phyloP scores from a whole-genome alignment of 2,329 filamentous ascomycete species.

The Ceratocystis diversiconidia region DNA sequence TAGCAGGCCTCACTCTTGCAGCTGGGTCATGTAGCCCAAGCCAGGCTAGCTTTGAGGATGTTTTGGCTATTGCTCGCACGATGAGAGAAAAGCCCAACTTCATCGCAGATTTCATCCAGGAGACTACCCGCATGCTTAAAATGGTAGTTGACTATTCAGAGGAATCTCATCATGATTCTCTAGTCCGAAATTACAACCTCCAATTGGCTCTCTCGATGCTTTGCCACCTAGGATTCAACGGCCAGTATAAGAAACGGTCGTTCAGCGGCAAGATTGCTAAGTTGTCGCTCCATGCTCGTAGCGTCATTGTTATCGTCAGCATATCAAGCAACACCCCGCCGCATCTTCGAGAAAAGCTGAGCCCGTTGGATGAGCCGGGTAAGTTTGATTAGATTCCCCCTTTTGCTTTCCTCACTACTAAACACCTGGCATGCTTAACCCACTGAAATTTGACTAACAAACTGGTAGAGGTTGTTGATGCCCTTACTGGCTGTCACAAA shows the following conservation, averaged over 20 bases:
- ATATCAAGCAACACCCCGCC: slow-evolving; percentile 45
- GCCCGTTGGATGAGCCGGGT: slow-evolving; percentile 46
- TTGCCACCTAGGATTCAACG: slow-evolving; percentile 60
- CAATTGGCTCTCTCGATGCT: slow-evolving; percentile 67
- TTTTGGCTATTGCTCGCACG: slow-evolving; percentile 53
- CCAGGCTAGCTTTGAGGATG: slow-evolving; percentile 49
- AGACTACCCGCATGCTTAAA: slow-evolving; percentile 55
- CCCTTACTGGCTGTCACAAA: slow-evolving; percentile 57
- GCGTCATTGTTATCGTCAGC: slow-evolving; percentile 51
- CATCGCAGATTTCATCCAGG: slow-evolving; percentile 46
- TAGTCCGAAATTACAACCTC: slow-evolving; percentile 59
- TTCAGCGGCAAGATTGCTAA: slow-evolving; percentile 62
- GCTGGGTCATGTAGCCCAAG: slow-evolving; percentile 33
- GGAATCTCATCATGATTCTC: slow-evolving; percentile 54
- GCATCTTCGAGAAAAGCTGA: slow-evolving; percentile 40
- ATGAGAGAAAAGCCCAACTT: slow-evolving; percentile 33
- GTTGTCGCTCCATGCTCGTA: slow-evolving; percentile 59
- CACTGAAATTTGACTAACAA: not conserved
- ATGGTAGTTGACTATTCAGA: slow-evolving; percentile 70
- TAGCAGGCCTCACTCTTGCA: slow-evolving; percentile 46
- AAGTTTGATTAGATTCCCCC: slow-evolving; percentile 18
- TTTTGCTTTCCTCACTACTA: not conserved
- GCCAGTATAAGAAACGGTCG: slow-evolving; percentile 44
- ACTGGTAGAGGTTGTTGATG: slow-evolving; percentile 50
- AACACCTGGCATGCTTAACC: too few species aligned